A percentile compares a stretch with the other conserved stretches of the same genome.
These are phyloP conservation scores for Madurella fahalii DNA, from an alignment of 2,329 filamentous ascomycete species.

Conservation along the genomic window DNA sequence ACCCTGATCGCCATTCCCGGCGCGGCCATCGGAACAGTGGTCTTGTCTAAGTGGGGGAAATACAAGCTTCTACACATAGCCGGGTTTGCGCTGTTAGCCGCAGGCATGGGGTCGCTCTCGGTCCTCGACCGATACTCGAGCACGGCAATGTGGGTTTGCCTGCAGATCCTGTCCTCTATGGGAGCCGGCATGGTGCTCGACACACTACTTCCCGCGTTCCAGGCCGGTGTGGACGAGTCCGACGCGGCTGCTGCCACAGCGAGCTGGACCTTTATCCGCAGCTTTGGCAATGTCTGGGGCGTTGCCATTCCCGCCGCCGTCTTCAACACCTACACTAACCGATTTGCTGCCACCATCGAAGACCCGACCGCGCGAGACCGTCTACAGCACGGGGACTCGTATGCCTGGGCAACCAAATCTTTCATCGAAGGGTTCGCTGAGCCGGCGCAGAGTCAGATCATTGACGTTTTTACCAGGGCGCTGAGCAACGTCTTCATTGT, in stretches of 20 bases:
- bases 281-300: conserved; percentile 44
- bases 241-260: conserved; percentile 36
- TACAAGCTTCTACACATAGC: conserved; percentile 25
- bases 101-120: conserved; percentile 37
- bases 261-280: conserved; percentile 41
- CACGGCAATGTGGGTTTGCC: conserved; percentile 37
- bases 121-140: conserved; percentile 32
- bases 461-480: too few relatives aligned
- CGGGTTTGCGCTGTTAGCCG: conserved; percentile 29
- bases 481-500: too few relatives aligned
- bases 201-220: conserved; percentile 39
- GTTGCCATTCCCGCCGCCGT: conserved; percentile 41
- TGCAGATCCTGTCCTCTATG: conserved; percentile 37
- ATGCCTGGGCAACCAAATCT: too few relatives aligned
- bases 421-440: too few relatives aligned
- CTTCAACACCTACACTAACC: conserved; percentile 27
- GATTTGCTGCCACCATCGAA: too few relatives aligned
- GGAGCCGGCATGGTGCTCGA: conserved; percentile 42
- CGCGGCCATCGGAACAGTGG: conserved; percentile 27
- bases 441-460: too few relatives aligned
- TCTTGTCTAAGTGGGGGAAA: conserved; percentile 26
- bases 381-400: too few relatives aligned
- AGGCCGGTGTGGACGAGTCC: conserved; percentile 34
- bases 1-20: conserved; percentile 18
- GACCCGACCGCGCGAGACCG: too few relatives aligned